phyloP scores from a whole-genome alignment of 345 rosid genomes.

The Jatropha curcas region DNA sequence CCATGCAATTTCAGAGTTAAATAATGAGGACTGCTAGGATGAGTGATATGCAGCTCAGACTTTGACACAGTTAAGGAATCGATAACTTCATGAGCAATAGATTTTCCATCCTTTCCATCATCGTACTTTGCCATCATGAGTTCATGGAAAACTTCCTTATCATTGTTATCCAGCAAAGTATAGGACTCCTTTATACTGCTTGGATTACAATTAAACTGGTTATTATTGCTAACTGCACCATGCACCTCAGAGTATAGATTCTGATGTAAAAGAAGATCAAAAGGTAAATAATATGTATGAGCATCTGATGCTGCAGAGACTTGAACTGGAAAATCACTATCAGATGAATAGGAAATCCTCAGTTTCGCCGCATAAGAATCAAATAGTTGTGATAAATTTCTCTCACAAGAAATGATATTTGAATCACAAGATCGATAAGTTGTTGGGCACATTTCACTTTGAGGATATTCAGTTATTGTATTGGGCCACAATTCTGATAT shows the following conservation, averaged over 20 bases:
- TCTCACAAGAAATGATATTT: slow-evolving; percentile 18
- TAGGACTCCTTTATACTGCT: slow-evolving; percentile 3
- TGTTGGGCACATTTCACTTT: slow-evolving; percentile 10
- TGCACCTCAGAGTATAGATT: slow-evolving; percentile 10
- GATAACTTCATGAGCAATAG: slow-evolving; percentile 5
- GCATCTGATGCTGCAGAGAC: slow-evolving; percentile 18
- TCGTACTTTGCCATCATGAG: slow-evolving; percentile 11
- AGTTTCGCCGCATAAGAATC: slow-evolving; percentile 16
- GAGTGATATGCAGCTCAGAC: slow-evolving; percentile 22
- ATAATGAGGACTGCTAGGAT: slow-evolving; percentile 16
- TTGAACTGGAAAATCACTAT: slow-evolving; percentile 9
- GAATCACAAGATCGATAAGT: slow-evolving; percentile 17
- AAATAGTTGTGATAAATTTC: slow-evolving; percentile 3
- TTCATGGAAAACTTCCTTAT: slow-evolving; percentile 17
- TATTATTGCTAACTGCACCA: slow-evolving; percentile 7
- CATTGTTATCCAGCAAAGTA: neutral
- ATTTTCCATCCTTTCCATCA: slow-evolving; percentile 9
- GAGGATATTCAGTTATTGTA: slow-evolving; percentile 16
- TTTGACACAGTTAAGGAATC: slow-evolving; percentile 3
- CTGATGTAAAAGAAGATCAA: slow-evolving; percentile 12
- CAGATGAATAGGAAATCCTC: slow-evolving; percentile 12
- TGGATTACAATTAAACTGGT: slow-evolving; percentile 2
- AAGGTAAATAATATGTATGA: slow-evolving; percentile 7
- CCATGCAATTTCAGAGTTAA: slow-evolving; percentile 25
- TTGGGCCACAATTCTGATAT: slow-evolving; percentile 8